These are phyloP conservation scores for Rhizomucor pusillus DNA, from an alignment of 371 early-diverging fungal genomes.

Conservation along the genomic window DNA sequence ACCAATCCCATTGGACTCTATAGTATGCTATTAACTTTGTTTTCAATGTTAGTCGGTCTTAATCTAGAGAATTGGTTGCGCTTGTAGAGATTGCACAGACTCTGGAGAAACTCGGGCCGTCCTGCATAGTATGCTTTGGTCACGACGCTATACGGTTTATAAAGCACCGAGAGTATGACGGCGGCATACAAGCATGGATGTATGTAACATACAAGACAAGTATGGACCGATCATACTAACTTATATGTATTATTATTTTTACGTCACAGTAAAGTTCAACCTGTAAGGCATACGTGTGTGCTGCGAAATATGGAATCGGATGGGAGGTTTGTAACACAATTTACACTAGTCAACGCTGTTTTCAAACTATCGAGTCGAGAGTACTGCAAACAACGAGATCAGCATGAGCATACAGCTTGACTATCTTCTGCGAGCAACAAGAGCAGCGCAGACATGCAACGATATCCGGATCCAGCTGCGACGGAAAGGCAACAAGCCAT, in stretches of 20 bases:
- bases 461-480: constrained; percentile 39
- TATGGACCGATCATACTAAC: not conserved
- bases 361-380: constrained; percentile 54
- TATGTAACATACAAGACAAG: constrained; percentile 28
- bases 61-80: too few species aligned
- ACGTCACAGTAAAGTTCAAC: constrained; percentile 20
- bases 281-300: constrained; percentile 7
- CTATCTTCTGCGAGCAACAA: constrained; percentile 46
- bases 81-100: constrained; percentile 34
- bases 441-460: constrained; percentile 34
- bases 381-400: constrained; percentile 44
- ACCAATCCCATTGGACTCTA: constrained; percentile 28
- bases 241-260: not conserved
- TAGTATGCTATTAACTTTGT: constrained; percentile 12
- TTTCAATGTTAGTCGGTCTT: not conserved
- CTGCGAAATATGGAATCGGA: not conserved
- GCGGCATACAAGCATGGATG: constrained; percentile 57
- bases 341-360: constrained; percentile 50
- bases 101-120: constrained; percentile 32
- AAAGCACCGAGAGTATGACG: constrained; percentile 30
- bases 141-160: constrained; percentile 46
- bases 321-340: not conserved
- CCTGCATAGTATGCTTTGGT: constrained; percentile 45
- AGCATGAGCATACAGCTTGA: constrained; percentile 44
- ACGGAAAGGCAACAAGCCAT: constrained; percentile 37